These are phyloP conservation scores for Mrakia blollopis DNA, from an alignment of 768 basidiomycete species.

Conservation along the genomic window DNA sequence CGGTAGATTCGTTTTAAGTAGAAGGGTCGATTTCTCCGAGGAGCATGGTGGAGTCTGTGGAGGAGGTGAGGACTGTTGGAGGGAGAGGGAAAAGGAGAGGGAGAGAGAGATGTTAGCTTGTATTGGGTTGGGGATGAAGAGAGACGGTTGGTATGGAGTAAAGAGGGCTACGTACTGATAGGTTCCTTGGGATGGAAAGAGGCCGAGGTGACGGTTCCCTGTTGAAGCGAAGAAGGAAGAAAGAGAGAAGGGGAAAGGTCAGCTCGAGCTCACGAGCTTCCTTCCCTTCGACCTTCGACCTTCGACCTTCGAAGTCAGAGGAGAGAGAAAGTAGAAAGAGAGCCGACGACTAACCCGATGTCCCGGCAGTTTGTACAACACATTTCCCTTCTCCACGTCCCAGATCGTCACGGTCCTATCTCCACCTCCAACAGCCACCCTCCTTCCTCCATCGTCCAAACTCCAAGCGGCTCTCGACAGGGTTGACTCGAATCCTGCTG, in stretches of 20 bases:
- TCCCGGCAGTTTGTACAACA: conserved; percentile 56
- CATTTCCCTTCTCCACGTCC: conserved; percentile 43
- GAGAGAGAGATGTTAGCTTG: conserved; percentile 23
- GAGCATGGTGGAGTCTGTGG: conserved; percentile 89
- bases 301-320: too few relatives aligned
- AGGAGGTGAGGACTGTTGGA: conserved; percentile 71
- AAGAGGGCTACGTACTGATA: conserved; percentile 60
- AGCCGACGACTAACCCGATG: conserved; percentile 44
- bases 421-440: conserved; percentile 48
- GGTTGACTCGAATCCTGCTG: conserved; percentile 89
- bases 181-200: conserved; percentile 93
- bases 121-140: background rate
- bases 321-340: too few relatives aligned
- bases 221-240: conserved; percentile 58
- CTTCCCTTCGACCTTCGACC: too few relatives aligned
- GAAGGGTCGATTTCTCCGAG: conserved; percentile 76
- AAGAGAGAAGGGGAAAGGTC: background rate
- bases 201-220: conserved; percentile 73
- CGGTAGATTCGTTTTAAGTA: conserved; percentile 14
- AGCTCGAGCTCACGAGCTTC: background rate
- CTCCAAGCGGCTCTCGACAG: conserved; percentile 81
- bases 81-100: conserved; percentile 11
- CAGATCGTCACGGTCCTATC: conserved; percentile 48
- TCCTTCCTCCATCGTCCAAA: conserved; percentile 42
- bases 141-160: background rate